phyloP scores from a whole-genome alignment of 108 stramenopile species.

The Nitzschia sp. region DNA sequence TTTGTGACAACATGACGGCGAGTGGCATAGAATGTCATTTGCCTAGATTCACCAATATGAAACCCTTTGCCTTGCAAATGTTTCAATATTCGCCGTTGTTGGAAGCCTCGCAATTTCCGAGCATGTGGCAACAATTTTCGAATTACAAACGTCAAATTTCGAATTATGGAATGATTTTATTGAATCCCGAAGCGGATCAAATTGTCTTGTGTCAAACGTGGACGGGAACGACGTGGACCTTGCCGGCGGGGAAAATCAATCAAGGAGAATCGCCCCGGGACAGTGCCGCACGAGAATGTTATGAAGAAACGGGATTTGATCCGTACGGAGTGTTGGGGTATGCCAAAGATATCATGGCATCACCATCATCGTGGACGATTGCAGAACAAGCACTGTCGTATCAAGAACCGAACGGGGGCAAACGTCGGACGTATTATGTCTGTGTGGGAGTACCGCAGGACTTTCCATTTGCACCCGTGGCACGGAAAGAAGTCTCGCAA shows the following conservation, averaged over 20 bases:
- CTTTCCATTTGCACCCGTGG: slow-evolving; percentile 84
- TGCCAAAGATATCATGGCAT: slow-evolving; percentile 29
- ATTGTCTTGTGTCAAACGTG: slow-evolving; percentile 64
- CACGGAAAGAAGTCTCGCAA: slow-evolving; percentile 78
- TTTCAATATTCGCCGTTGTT: slow-evolving; percentile 72
- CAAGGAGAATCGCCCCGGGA: slow-evolving; percentile 74
- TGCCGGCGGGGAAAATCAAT: slow-evolving; percentile 88
- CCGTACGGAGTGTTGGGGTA: slow-evolving; percentile 46
- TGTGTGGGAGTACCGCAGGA: slow-evolving; percentile 78
- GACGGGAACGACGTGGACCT: slow-evolving; percentile 74
- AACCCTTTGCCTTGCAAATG: slow-evolving; percentile 69
- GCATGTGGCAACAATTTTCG: slow-evolving; percentile 73
- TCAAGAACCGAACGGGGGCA: slow-evolving; percentile 63
- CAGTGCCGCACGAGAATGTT: slow-evolving; percentile 83
- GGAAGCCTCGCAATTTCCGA: slow-evolving; percentile 46
- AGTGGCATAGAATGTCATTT: slow-evolving; percentile 9
- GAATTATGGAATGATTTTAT: slow-evolving; percentile 80
- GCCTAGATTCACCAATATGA: slow-evolving; percentile 64
- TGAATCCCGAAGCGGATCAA: slow-evolving; percentile 56
- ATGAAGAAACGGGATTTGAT: slow-evolving; percentile 94
- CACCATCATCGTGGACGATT: not conserved
- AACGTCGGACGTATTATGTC: slow-evolving; percentile 77
- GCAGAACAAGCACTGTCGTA: slow-evolving; percentile 50
- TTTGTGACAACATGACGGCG: slow-evolving; percentile 52
- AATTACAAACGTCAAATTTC: slow-evolving; percentile 79